phyloP scores from a whole-genome alignment of 108 stramenopile species.

The Cylindrotheca closterium region DNA sequence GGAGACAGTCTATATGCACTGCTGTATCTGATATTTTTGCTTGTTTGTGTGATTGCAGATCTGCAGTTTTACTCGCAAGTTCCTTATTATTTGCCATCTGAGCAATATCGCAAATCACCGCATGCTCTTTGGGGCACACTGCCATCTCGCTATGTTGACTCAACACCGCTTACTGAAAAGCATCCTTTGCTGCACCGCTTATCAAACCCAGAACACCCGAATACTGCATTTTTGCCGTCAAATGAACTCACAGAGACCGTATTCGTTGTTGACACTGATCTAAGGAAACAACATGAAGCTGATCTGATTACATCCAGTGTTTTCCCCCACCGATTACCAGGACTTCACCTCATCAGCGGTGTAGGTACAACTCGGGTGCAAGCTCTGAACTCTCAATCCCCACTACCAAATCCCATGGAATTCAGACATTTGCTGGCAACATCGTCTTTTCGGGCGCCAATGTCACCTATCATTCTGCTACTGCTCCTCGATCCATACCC shows the following conservation, averaged over 20 bases:
- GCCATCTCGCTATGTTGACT: slow-evolving; percentile 52
- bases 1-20: neutral
- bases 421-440: slow-evolving; percentile 61
- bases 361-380: slow-evolving; percentile 48
- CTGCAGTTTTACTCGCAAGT: slow-evolving; percentile 64
- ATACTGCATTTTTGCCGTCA: slow-evolving; percentile 5
- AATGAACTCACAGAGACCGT: slow-evolving; percentile 47
- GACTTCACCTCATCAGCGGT: slow-evolving; percentile 75
- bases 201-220: slow-evolving; percentile 23
- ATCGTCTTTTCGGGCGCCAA: slow-evolving; percentile 76
- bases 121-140: slow-evolving; percentile 87
- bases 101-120: slow-evolving; percentile 75
- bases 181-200: slow-evolving; percentile 53
- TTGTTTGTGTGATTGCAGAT: slow-evolving; percentile 35
- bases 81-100: slow-evolving; percentile 68
- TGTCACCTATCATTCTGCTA: slow-evolving; percentile 67
- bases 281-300: slow-evolving; percentile 80
- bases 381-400: slow-evolving; percentile 18
- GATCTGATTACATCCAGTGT: slow-evolving; percentile 59
- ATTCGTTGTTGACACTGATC: slow-evolving; percentile 80
- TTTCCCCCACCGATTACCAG: slow-evolving; percentile 72
- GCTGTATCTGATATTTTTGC: neutral
- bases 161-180: slow-evolving; percentile 24
- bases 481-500: slow-evolving; percentile 88
- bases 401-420: slow-evolving; percentile 55